Evolutionary conservation across 1,284 basidiomycete species (phyloP).

Genomic region (Volvariella surrecta): DNA sequence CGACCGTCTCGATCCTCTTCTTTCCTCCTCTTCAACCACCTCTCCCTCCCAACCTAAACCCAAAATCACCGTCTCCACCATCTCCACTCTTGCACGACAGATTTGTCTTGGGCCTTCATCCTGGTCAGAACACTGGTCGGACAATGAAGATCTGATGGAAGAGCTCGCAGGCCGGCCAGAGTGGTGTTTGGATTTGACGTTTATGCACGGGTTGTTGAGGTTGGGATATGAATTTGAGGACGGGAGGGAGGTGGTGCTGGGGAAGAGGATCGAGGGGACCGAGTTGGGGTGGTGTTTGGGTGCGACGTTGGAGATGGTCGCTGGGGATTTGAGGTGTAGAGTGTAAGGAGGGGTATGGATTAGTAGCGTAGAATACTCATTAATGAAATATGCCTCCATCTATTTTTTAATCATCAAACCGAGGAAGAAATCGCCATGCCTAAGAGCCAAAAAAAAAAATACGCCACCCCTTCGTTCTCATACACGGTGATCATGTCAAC

Average conservation of each 20-base stretch:
- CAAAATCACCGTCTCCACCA: conserved; percentile 46
- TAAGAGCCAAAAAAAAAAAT: no score
- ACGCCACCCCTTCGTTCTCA: no score
- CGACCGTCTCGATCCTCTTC: conserved; percentile 83
- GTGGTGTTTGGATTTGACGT: conserved; percentile 93
- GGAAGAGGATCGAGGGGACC: conserved; percentile 85
- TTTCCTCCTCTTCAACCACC: conserved; percentile 27
- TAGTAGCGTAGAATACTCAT: no score
- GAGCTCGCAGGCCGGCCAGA: conserved; percentile 85
- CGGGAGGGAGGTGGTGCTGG: conserved; percentile 63
- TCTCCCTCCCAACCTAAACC: conserved; percentile 4
- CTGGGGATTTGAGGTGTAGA: conserved; percentile 41
- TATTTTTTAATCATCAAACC: no score
- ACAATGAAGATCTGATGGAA: conserved; percentile 29
- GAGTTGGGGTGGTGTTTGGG: conserved; percentile 96
- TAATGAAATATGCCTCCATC: no score
- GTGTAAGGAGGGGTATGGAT: conserved; percentile 16
- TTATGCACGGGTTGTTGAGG: conserved; percentile 84
- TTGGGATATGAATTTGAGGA: conserved; percentile 79
- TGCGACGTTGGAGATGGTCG: conserved; percentile 71
- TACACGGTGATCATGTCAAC: no score
- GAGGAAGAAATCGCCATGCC: no score
- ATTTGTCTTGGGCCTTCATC: conserved; percentile 63
- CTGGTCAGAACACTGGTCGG: conserved; percentile 50
- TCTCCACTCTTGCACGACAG: conserved; percentile 57